A percentile compares a stretch with the other conserved stretches of the same genome.
phyloP scores from a whole-genome alignment of 2,329 filamentous ascomycete species.

The Sarocladiaceae sp. region DNA sequence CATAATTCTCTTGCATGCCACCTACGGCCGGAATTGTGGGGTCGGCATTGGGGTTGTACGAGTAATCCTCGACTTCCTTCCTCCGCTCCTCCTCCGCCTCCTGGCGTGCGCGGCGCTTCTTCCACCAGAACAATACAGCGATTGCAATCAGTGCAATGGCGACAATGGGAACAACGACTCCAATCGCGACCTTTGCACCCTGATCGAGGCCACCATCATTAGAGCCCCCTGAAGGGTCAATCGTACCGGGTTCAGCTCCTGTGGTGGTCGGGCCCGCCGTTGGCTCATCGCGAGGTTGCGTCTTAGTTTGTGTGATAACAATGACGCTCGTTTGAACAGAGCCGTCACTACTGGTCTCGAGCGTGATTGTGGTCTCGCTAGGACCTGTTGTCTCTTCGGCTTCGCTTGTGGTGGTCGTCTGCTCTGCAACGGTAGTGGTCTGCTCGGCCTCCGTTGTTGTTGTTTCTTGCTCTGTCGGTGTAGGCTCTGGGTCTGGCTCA shows the following conservation, averaged over 20 bases:
- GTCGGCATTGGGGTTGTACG: constrained; percentile 96
- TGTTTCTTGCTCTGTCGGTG: constrained; percentile 11
- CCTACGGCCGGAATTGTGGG: constrained; percentile 63
- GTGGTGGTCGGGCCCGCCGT: background rate
- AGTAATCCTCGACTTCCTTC: constrained; percentile 96
- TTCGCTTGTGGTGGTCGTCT: constrained; percentile 2
- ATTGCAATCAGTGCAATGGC: constrained; percentile 78
- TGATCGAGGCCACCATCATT: constrained; percentile 46
- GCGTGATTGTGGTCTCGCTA: constrained; percentile 3
- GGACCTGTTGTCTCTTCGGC: background rate
- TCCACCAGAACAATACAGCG: constrained; percentile 78
- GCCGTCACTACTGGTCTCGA: constrained; percentile 6
- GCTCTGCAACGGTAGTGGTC: background rate
- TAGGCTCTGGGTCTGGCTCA: background rate
- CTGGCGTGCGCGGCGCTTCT: constrained; percentile 81
- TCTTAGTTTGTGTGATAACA: constrained; percentile 10
- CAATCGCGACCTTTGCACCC: constrained; percentile 78
- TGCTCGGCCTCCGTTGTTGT: constrained; percentile 6
- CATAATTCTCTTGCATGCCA: constrained; percentile 51
- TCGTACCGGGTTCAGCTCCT: constrained; percentile 12
- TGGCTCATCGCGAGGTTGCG: background rate
- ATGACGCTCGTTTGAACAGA: constrained; percentile 11
- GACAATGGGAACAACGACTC: constrained; percentile 89
- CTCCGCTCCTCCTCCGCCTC: constrained; percentile 81
- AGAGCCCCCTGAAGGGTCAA: constrained; percentile 21